phyloP scores from a whole-genome alignment of 768 basidiomycete species.

The Suillus sp. region DNA sequence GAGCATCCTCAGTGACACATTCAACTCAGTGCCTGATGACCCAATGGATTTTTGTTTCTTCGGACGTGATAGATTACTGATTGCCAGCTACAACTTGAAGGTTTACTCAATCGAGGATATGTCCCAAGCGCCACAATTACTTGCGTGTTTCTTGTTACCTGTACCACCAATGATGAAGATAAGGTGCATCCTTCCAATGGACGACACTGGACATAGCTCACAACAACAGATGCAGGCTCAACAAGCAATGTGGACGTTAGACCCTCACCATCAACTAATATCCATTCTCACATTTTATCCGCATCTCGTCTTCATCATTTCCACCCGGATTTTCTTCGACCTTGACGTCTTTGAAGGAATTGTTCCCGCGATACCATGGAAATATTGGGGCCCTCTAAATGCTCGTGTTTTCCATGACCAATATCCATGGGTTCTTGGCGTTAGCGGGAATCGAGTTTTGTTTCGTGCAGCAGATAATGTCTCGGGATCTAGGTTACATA shows the following conservation, averaged over 20 bases:
- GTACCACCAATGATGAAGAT: neutral
- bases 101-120: neutral
- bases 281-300: neutral
- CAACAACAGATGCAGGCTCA: neutral
- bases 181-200: neutral
- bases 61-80: neutral
- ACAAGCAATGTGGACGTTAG: neutral
- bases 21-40: neutral
- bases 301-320: neutral
- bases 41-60: neutral
- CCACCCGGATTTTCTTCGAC: neutral
- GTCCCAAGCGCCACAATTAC: neutral
- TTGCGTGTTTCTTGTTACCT: neutral
- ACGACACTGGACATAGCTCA: neutral
- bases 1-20: neutral
- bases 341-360: neutral
- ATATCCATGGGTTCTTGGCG: neutral
- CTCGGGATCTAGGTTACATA: neutral
- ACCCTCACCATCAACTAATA: neutral
- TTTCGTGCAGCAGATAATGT: neutral
- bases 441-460: neutral
- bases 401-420: neutral
- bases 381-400: neutral
- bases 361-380: neutral
- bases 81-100: neutral